Percentiles rank a stretch among this genome's conserved stretches.
Conservation (phyloP, 495 filamentous ascomycete species). For the Chaetomium tenue region DNA sequence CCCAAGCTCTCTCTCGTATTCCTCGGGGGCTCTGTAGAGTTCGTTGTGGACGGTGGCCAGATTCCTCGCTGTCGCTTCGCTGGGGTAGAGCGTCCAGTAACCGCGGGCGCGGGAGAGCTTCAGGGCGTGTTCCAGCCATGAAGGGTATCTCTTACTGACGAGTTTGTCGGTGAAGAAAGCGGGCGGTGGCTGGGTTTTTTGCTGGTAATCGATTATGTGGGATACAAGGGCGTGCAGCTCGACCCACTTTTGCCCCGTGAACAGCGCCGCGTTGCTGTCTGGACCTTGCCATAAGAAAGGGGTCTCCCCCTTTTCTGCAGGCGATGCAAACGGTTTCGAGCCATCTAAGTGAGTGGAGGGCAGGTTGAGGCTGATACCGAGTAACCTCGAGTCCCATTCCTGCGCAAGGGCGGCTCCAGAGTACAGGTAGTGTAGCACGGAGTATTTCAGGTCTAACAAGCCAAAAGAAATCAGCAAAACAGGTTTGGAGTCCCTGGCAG, state of each 20-base stretch:
- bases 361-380: conserved; percentile 75
- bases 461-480: background rate
- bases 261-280: conserved; percentile 72
- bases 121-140: conserved; percentile 75
- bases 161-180: conserved; percentile 46
- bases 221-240: conserved; percentile 75
- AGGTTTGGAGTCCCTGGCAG: background rate
- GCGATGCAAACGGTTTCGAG: conserved; percentile 51
- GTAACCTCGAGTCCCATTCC: conserved; percentile 50
- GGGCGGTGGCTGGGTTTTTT: conserved; percentile 26
- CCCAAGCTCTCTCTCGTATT: conserved; percentile 48
- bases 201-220: conserved; percentile 50
- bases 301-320: conserved; percentile 40
- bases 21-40: conserved; percentile 66
- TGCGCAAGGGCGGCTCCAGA: conserved; percentile 50
- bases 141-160: conserved; percentile 62
- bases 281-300: conserved; percentile 82
- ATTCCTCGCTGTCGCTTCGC: conserved; percentile 46
- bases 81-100: conserved; percentile 74
- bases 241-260: conserved; percentile 78
- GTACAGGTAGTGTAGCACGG: conserved; percentile 69
- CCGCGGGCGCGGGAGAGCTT: conserved; percentile 68
- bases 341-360: conserved; percentile 61
- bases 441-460: conserved; percentile 60
- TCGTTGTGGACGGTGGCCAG: conserved; percentile 73